A percentile compares a stretch with the other conserved stretches of the same genome.
These are phyloP conservation scores for Phytophthora vignae DNA, from an alignment of 352 stramenopile species.

Conservation along the genomic window DNA sequence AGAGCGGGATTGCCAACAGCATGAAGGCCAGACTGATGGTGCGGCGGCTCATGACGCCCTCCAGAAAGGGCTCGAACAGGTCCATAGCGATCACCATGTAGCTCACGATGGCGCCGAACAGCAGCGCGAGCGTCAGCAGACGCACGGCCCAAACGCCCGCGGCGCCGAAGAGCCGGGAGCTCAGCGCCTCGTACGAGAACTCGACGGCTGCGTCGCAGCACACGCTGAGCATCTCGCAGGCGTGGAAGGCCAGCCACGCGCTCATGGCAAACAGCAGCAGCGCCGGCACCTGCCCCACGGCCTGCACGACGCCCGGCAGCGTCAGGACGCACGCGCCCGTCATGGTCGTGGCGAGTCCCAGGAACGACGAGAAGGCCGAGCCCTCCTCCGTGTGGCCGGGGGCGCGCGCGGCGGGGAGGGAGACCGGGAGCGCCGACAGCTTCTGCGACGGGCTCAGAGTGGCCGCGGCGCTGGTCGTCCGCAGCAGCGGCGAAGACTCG, in stretches of 20 bases:
- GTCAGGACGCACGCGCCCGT: conserved; percentile 84
- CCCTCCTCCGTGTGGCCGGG: conserved; percentile 55
- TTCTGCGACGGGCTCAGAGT: conserved; percentile 32
- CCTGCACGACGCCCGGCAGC: conserved; percentile 70
- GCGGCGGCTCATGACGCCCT: conserved; percentile 59
- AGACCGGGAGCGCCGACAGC: neutral
- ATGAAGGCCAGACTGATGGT: conserved; percentile 73
- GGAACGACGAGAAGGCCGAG: conserved; percentile 75
- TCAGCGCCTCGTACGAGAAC: conserved; percentile 86
- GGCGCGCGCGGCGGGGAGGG: neutral
- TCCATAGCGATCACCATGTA: conserved; percentile 90
- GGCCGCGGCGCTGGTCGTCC: conserved; percentile 31
- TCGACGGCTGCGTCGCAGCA: conserved; percentile 68
- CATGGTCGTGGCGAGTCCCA: conserved; percentile 86
- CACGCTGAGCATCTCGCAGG: conserved; percentile 78
- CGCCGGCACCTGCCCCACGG: conserved; percentile 58
- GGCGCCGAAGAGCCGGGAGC: conserved; percentile 74
- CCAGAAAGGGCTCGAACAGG: conserved; percentile 82
- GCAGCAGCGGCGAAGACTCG: conserved; percentile 49
- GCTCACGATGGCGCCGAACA: conserved; percentile 84
- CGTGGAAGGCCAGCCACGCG: conserved; percentile 70
- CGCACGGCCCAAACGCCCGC: conserved; percentile 77
- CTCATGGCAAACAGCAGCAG: conserved; percentile 64
- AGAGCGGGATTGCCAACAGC: conserved; percentile 75
- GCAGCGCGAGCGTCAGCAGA: conserved; percentile 73